Percentiles rank a stretch among this genome's conserved stretches.
phyloP scores from a whole-genome alignment of 352 stramenopile genomes.

The Phytophthora colocasiae region DNA sequence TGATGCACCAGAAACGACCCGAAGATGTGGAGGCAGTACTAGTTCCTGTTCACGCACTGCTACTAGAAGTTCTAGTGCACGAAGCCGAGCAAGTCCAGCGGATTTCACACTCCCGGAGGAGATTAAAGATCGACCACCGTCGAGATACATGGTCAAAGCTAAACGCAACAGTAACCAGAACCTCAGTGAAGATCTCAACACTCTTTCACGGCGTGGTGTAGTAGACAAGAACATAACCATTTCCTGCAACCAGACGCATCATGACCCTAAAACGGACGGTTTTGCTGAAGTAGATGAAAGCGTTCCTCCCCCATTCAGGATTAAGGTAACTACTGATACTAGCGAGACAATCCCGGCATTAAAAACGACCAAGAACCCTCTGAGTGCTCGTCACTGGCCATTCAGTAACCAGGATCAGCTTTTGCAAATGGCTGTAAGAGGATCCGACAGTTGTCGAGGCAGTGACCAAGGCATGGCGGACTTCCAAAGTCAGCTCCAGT shows the following conservation, averaged over 20 bases:
- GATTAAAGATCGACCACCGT: constrained; percentile 61
- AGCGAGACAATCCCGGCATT: constrained; percentile 1
- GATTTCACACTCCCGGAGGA: constrained; percentile 4
- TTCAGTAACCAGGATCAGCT: constrained; percentile 55
- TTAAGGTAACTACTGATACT: constrained; percentile 76
- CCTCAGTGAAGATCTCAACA: constrained; percentile 1
- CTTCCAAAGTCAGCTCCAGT: constrained; percentile 40
- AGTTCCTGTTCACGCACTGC: constrained; percentile 10
- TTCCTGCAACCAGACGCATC: constrained; percentile 63
- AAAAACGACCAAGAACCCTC: neutral
- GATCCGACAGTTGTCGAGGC: constrained; percentile 9
- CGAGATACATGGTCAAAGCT: constrained; percentile 78
- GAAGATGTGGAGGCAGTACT: constrained; percentile 12
- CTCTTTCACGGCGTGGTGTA: constrained; percentile 51
- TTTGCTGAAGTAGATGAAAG: constrained; percentile 86
- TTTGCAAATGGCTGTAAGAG: constrained; percentile 19
- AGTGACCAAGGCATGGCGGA: constrained; percentile 16
- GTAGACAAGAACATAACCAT: constrained; percentile 38
- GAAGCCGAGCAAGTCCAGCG: constrained; percentile 4
- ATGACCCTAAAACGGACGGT: constrained; percentile 80
- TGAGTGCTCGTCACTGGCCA: constrained; percentile 33
- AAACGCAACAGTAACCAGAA: constrained; percentile 40
- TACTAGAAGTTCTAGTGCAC: constrained; percentile 8
- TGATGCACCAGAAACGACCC: constrained; percentile 26
- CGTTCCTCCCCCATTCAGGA: constrained; percentile 79